phyloP scores from a whole-genome alignment of 2,329 filamentous ascomycete species.

The Sporothrix globosa region DNA sequence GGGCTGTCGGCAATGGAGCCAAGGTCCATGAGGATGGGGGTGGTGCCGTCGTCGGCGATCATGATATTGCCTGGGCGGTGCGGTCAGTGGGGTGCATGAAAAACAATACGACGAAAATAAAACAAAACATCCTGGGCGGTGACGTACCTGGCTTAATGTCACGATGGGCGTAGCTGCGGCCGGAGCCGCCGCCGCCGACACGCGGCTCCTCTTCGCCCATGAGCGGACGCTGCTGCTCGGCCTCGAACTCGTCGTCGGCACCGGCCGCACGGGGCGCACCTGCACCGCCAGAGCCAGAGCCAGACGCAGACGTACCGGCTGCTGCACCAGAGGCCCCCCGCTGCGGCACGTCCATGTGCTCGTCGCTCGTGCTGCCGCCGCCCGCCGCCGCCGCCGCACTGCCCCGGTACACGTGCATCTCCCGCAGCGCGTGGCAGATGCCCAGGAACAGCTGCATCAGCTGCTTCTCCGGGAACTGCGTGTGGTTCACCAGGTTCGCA shows the following conservation, averaged over 20 bases:
- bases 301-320: neutral
- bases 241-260: constrained; percentile 63
- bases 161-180: constrained; percentile 82
- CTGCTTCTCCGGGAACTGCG: constrained; percentile 81
- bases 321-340: constrained; percentile 37
- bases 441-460: constrained; percentile 91
- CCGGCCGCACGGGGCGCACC: constrained; percentile 47
- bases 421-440: constrained; percentile 82
- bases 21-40: constrained; percentile 95
- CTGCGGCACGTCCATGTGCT: constrained; percentile 57
- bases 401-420: constrained; percentile 88
- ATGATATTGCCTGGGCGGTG: constrained; percentile 78
- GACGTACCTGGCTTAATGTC: constrained; percentile 91
- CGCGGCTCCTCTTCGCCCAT: constrained; percentile 74
- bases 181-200: constrained; percentile 67
- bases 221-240: constrained; percentile 77
- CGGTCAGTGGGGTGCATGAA: neutral
- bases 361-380: constrained; percentile 38
- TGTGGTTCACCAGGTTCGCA: constrained; percentile 95
- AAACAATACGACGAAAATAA: neutral
- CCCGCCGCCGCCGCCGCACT: constrained; percentile 32
- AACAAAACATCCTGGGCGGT: neutral
- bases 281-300: constrained; percentile 40
- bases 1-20: constrained; percentile 88
- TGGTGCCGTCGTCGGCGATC: constrained; percentile 88